Evolutionary conservation across 1,139 yeast genomes (phyloP).

Genomic region (Taphrina betulina): DNA sequence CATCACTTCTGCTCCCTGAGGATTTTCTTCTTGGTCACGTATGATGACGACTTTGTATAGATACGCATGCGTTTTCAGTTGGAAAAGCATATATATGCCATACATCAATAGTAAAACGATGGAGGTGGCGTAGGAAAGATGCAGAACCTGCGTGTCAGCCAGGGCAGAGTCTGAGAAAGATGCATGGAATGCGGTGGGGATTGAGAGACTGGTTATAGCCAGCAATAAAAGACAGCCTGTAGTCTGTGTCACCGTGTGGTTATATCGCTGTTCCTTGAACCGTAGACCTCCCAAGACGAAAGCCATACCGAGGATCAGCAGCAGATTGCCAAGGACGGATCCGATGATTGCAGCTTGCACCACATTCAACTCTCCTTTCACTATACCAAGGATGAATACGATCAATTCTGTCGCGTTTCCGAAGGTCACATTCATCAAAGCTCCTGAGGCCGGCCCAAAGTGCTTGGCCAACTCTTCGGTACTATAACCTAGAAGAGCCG

Average conservation of each 20-base stretch:
- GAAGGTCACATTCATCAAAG: slow-evolving; percentile 88
- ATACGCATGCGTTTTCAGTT: slow-evolving; percentile 76
- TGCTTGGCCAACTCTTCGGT: slow-evolving; percentile 88
- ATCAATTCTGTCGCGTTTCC: slow-evolving; percentile 94
- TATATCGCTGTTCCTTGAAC: slow-evolving; percentile 80
- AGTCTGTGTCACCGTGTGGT: slow-evolving; percentile 95
- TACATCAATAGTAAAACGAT: slow-evolving; percentile 75
- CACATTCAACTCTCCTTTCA: slow-evolving; percentile 80
- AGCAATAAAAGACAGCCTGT: slow-evolving; percentile 92
- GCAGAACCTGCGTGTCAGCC: slow-evolving; percentile 55
- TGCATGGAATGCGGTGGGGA: slow-evolving; percentile 96
- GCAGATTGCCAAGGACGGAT: slow-evolving; percentile 78
- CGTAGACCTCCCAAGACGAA: slow-evolving; percentile 90
- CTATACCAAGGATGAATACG: slow-evolving; percentile 85
- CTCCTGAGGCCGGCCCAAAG: slow-evolving; percentile 87
- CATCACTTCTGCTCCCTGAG: not conserved
- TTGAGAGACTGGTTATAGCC: slow-evolving; percentile 79
- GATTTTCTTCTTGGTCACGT: not conserved
- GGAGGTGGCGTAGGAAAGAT: slow-evolving; percentile 83
- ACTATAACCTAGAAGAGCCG: slow-evolving; percentile 65
- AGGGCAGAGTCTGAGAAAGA: slow-evolving; percentile 51
- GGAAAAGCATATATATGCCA: slow-evolving; percentile 76
- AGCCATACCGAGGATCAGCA: slow-evolving; percentile 92
- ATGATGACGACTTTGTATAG: slow-evolving; percentile 42
- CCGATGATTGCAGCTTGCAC: slow-evolving; percentile 97